A percentile compares a stretch with the other conserved stretches of the same genome.
Evolutionary conservation across 2,329 filamentous ascomycete genomes (phyloP).

Genomic region (Juglanconis juglandina): DNA sequence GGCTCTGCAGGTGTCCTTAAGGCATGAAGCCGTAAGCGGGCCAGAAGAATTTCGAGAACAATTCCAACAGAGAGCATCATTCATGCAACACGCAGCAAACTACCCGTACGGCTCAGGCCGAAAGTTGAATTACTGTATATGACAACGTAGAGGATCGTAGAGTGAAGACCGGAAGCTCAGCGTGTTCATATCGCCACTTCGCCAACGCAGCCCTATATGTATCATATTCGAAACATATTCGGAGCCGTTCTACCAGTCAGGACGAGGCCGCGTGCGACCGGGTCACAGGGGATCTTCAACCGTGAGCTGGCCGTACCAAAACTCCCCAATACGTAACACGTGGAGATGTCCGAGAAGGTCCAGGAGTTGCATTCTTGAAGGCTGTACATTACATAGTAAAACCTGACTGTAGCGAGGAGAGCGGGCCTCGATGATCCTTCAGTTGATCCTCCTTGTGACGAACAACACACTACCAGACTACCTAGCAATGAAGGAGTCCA

Average conservation of each 20-base stretch:
- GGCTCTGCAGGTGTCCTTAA: neutral
- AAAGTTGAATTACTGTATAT: neutral
- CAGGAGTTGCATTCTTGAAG: neutral
- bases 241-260: conserved; percentile 5
- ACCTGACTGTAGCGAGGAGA: neutral
- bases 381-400: neutral
- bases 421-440: conserved; percentile 1
- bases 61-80: neutral
- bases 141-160: neutral
- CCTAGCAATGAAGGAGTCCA: neutral
- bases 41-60: neutral
- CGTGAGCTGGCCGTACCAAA: conserved; percentile 1
- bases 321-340: neutral
- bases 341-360: neutral
- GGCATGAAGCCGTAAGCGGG: neutral
- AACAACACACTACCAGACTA: too few relatives aligned
- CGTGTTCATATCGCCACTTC: neutral
- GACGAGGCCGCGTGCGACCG: neutral
- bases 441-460: neutral
- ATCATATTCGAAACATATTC: conserved; percentile 3
- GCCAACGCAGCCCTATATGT: neutral
- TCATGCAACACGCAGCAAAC: neutral
- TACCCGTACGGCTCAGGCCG: neutral
- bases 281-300: conserved; percentile 3
- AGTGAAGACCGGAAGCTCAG: neutral